Evolutionary conservation across 1,284 basidiomycete genomes (phyloP), one percentile per base, ranked within the genome.

Genomic region (Xerocomus nothofagi): DNA sequence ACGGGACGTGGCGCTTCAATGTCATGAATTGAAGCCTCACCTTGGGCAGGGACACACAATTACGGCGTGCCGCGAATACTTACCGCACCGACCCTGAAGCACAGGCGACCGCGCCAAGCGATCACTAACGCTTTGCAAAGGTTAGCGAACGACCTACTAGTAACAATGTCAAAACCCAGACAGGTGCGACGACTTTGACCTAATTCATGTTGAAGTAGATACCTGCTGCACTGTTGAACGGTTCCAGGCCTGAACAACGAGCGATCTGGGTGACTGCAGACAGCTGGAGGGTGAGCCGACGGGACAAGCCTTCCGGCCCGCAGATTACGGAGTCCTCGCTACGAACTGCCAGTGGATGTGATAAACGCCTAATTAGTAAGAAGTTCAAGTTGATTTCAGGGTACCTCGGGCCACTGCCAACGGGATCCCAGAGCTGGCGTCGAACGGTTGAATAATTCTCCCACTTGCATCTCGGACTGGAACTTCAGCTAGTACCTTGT

Each of bases 41-140:
- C 14, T 41, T 20, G 21, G 17, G 23, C 37, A 12, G n/a, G 14
- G 27, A 21, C 9, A 23, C 11, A 31, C 5, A 8, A 37, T 32
- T 27, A 40, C 26, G 32, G 23, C 31, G 18, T 18, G 11, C n/a
- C n/a, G 15, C 9, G 17, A 26, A 2, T n/a, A 6, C 5, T 27
- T 26, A 31, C 49, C 7, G 11, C 7, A n/a, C 12, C 37, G 33
- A 32, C 50, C 50, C 51, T 40, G 42, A 23, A 26, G n/a, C 8
- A 6, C 11, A 34, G 4, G 20, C 11, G 10, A 34, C 15, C 9
- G 15, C 20, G 18, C 20, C 29, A 21, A 31, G 26, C 20, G 12
- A 39, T 14, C 11, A 10, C 39, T 18, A n/a, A n/a, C n/a, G n/a
- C 8, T 14, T 20, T 31, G n/a, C n/a, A 12, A 24, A 11, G 23